Evolutionary conservation across 345 rosid genomes (phyloP), one percentile per base, ranked within the genome.

Genomic region (Hirschfeldia incana): DNA sequence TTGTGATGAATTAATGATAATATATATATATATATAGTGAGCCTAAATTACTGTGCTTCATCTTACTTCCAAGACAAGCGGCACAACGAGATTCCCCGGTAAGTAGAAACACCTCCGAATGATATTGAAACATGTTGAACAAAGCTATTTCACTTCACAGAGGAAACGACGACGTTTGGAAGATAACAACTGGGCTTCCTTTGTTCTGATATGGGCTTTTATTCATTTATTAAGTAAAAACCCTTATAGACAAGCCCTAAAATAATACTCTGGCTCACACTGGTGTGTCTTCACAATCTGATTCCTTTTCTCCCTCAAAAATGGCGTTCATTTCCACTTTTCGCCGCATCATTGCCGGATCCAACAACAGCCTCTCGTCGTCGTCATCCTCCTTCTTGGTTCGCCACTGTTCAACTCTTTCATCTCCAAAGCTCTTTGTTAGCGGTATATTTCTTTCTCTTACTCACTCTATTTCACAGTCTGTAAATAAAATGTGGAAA

Each of bases 341-440:
- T 51, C 85, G 89, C 32, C 90, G 86, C n/a, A 67, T 81, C 57
- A 70, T 85, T 4, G 51, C 53, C 65, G 77, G 81, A 53, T 76
- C 87, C 51, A 74, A 77, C 57, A 51, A 51, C 80, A 32, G 70
- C 73, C 16, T 80, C 87, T 73, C 44, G 73, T 72, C 32, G 73
- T 74, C 83, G 57, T 68, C 84, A 8, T 86, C 80, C 16, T 78
- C 74, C 16, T 69, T 74, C 3, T 80, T 69, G 61, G 27, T 73
- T 83, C 91, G 93, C 46, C 65, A 79, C 58, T 82, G 74, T 74
- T 85, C 93, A 2, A 89, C 94, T 53, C 94, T 92, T 49, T 88
- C 96, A 34, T 86, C 91, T 36, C 96, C 97, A 12, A 90, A 85
- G 85, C 94, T 94, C 82, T 91, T 92, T 85, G 71, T 94, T 58